Evolutionary conservation across 2,329 filamentous ascomycete genomes (phyloP), one percentile per base, ranked within the genome.

Genomic region (Zasmidium cellare): DNA sequence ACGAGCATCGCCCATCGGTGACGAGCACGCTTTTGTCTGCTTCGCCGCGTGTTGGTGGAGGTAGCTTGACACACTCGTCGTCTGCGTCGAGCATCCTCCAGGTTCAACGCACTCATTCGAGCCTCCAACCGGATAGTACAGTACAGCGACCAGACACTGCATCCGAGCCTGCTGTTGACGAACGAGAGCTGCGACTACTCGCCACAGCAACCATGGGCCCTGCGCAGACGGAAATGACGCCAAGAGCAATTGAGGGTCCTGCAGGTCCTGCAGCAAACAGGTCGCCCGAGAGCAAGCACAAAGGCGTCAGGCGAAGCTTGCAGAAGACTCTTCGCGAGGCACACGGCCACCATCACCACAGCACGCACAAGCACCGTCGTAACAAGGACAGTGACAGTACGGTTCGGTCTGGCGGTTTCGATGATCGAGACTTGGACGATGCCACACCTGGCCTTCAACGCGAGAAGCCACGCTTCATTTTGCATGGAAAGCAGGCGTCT

Each of bases 401-500:
- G 44, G 74, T 80, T 7, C 70, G 71, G 11, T 72, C 69, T 11
- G 65, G 56, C 49, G 79, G 55, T 28, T 44, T 48, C 23, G 59
- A 58, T 18, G 58, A 56, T 11, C 24, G 46, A 38, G 61, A 63
- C 12, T 35, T 23, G 2, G 61, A 63, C 28, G 61, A 76, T 78
- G 89, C 71, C 38, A 89, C 91, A 65, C 69, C 71, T 20, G 86
- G 89, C 11, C 80, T 99, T 12, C 81, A 89, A 6, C 86, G 94
- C 49, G 88, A 89, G 12, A 86, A 90, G 12, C 91, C 91, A 3
- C 96, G 91, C 67, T 99, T 99, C 73, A 96, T 94, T 3, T 87
- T 99, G 3, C 94, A 99, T 70, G 93, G 94, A 60, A 99, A 97
- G 79, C 97, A 99, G 75, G 94, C 94, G 2, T 96, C 92, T 1